Base-by-base conservation (phyloP, 2,329 filamentous ascomycete species). In the Fusarium sp. region DNA sequence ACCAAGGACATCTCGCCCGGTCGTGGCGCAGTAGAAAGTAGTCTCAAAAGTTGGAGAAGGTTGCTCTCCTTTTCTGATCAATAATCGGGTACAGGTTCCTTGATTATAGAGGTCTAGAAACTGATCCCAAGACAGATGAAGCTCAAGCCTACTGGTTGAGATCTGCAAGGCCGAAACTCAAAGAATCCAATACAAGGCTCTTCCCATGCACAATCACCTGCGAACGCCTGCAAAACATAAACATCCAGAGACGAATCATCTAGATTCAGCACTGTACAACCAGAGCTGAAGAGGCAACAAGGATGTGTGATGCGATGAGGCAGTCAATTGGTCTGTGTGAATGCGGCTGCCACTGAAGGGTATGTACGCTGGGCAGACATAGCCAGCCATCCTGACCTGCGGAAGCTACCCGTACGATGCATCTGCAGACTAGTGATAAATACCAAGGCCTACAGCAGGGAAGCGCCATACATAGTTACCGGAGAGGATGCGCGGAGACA, bases 401-500 rank as follows among this genome's bases (percentile, higher is more conserved):
- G 55, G 71, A 69, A 66, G 58, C 71, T 74, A 60, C 48, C 54
- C 67, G 58, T 24, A 65, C 36, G 50, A 39, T 44, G 36, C 28
- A 65, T 41, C 32, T 63, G 24, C 13, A 44, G 41, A 32, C 47
- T 32, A 55, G 32, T 30, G 45, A 30, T 15, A 38, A 22, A 48
- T 35, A 39, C 28, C 41, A 38, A 53, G 35, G 22, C 24, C 30
- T 50, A 56, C 38, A 53, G 26, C 26, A 62, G 28, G 22, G 24
- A 69, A 38, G 24, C 35, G 26, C 58, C 51, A 58, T 61, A 35
- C 51, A 58, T 61, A 35, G 45, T 57, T 55, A 45, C 59, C 36
- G 30, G 66, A 48, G 62, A 50, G 54, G 54, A 64, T 53, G 48
- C 61, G 64, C 66, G 72, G 72, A 75, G 72, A 62, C 72, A 53